Evolutionary conservation across 306 rosid species (phyloP), one percentile per base, ranked within the genome.

Genomic region (Spatholobus suberectus): DNA sequence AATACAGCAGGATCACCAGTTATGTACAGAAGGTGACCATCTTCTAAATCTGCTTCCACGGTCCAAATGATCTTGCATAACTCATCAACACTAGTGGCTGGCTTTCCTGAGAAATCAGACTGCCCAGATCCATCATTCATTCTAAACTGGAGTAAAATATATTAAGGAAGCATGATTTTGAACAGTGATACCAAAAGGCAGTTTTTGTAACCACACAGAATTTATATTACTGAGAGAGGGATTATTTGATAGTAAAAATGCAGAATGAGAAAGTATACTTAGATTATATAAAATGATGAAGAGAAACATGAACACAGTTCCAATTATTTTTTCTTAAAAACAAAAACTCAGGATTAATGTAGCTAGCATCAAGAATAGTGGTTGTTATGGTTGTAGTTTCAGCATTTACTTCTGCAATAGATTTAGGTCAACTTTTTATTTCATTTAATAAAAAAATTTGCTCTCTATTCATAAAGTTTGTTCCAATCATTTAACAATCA

Each of bases 1-100:
- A 96, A 90, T 66, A 80, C 91, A 77, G 81, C 83, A 85, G 91
- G 91, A 72, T 92, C 98, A 71, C 99, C 99, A 83, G 95, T 92
- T 47, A 96, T 24, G 83, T 92, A 96, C 62, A 96, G 91, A 77
- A 88, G 90, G 83, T 96, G 91, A 87, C 88, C 94, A 57, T 89
- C 92, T 82, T 82, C 92, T 85, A 94, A 79, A 90, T 94, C 96
- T 70, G 97, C 92, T 87, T 94, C 97, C 69, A 92, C 75, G 6
- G 89, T 96, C 95, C 97, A 92, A 70, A 88, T 80, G 51, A 94
- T 85, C 75, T 86, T 89, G 89, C 96, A 89, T 69, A 55, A 78
- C 87, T 87, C 89, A 82, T 87, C 90, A 71, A 83, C 72, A 83
- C 77, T 65, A 62, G 84, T 44, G 79, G 82, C 87, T 78, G 82